Conservation (phyloP, 179 eudicot species). For the Sideroxylon spinosum region DNA sequence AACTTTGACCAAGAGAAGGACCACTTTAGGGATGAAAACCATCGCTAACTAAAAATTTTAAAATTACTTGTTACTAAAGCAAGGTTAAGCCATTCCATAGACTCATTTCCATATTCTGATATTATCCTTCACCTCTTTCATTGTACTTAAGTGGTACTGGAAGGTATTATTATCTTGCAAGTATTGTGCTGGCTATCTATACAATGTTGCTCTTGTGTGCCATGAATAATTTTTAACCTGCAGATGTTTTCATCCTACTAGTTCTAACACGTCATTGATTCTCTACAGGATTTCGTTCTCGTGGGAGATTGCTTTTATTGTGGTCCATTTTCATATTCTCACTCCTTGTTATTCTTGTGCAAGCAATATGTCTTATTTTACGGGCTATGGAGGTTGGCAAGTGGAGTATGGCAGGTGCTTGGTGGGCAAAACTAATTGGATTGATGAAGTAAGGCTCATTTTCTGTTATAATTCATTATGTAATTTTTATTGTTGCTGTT, state of each 20-base stretch:
- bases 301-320: conserved; percentile 38
- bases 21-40: not conserved
- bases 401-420: conserved; percentile 51
- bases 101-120: not conserved
- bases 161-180: not conserved
- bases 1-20: not conserved
- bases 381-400: conserved; percentile 47
- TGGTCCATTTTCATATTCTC: conserved; percentile 74
- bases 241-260: conserved; percentile 13
- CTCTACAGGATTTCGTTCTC: conserved; percentile 56
- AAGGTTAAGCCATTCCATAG: conserved; percentile 4
- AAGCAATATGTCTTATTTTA: conserved; percentile 51
- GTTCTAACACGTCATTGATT: conserved; percentile 10
- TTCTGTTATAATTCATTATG: conserved; percentile 2
- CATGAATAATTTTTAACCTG: conserved; percentile 8
- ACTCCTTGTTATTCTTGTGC: conserved; percentile 49
- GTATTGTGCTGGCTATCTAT: conserved; percentile 3
- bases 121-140: conserved; percentile 10
- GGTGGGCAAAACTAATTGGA: conserved; percentile 77
- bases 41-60: too few species aligned
- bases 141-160: conserved; percentile 9
- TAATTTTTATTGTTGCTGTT: not conserved
- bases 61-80: conserved; percentile 6
- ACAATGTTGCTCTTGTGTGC: not conserved
- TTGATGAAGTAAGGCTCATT: conserved; percentile 54